These are phyloP conservation scores for Kalaharituber pfeilii DNA, from an alignment of 2,329 filamentous ascomycete genomes.

Conservation along the genomic window DNA sequence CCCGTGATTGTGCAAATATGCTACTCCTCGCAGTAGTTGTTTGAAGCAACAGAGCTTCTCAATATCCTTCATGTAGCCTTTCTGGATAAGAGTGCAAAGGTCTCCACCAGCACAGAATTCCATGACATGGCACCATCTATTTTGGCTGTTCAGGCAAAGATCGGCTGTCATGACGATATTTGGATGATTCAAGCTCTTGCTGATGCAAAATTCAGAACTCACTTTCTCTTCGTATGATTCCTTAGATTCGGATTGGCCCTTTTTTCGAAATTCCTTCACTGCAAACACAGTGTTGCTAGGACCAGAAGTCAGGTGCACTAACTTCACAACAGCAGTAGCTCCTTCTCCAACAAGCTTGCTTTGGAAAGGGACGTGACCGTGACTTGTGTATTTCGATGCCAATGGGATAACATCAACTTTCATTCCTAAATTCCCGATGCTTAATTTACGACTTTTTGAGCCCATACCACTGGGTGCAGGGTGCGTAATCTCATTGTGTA, in stretches of 20 bases:
- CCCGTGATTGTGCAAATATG: constrained; percentile 65
- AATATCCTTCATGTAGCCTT: constrained; percentile 46
- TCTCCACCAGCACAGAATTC: constrained; percentile 76
- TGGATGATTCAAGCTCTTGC: constrained; percentile 67
- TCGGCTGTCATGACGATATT: constrained; percentile 71
- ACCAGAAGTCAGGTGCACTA: constrained; percentile 54
- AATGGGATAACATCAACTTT: constrained; percentile 52
- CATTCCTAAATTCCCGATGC: constrained; percentile 52
- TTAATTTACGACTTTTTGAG: constrained; percentile 62
- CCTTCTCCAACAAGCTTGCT: constrained; percentile 59
- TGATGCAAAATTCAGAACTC: constrained; percentile 78
- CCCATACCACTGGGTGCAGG: constrained; percentile 54
- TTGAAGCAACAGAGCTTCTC: constrained; percentile 78
- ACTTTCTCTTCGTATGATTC: constrained; percentile 74
- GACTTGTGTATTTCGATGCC: constrained; percentile 51
- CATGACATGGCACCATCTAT: constrained; percentile 80
- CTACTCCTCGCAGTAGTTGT: constrained; percentile 65
- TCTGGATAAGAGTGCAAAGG: constrained; percentile 56
- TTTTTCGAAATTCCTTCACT: constrained; percentile 72
- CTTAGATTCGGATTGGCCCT: constrained; percentile 49
- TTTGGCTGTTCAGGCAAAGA: constrained; percentile 52
- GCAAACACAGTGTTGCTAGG: constrained; percentile 51
- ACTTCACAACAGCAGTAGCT: constrained; percentile 61
- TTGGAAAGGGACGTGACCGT: constrained; percentile 26
- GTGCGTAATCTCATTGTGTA: constrained; percentile 28